Evolutionary conservation across 2,329 filamentous ascomycete species (phyloP), one percentile per base, ranked within the genome.

Genomic region (Aspergillus proliferans): DNA sequence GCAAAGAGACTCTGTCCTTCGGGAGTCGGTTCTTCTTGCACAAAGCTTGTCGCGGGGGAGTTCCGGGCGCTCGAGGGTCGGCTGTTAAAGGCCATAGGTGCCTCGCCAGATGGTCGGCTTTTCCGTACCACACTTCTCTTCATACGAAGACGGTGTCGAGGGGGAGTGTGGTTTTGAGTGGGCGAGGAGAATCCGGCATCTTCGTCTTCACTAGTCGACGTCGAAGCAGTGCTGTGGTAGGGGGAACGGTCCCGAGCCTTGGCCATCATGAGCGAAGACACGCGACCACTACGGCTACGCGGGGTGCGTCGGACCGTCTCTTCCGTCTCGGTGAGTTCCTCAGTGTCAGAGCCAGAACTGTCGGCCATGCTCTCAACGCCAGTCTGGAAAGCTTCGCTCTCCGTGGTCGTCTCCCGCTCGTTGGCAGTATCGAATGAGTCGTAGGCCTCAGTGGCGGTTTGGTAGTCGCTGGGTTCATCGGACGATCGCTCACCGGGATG

Each of bases 301-400:
- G 64, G 67, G 36, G 65, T 70, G 47, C 58, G 61, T 41, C 64
- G 60, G 6, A 63, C 58, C 50, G 61, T 73, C 47, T 76, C 79
- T 66, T 96, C 92, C 0, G 91, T 97, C 71, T 95, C 92, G 1
- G 90, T 95, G 43, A 87, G 75, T 57, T 90, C 86, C 52, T 89
- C 88, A 49, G 83, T 86, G 47, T 67, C 65, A 18, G 61, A 64
- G 62, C 85, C 90, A 21, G 18, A 30, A 14, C 88, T 87, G 59
- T 78, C 78, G 47, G 76, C 77, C 54, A 84, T 71, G 52, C 77
- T 83, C 64, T 97, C 93, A 14, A 84, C 82, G n/a, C 88, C 90
- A 3, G 92, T 96, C 66, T 95, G 87, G 81, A 97, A 97, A 54
- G 89, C 89, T 58, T 97, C 92, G 9, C 90, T 95, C 71, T 95